These are phyloP conservation scores for Nitzschia sp. DNA, from an alignment of 108 stramenopile species.

Conservation along the genomic window DNA sequence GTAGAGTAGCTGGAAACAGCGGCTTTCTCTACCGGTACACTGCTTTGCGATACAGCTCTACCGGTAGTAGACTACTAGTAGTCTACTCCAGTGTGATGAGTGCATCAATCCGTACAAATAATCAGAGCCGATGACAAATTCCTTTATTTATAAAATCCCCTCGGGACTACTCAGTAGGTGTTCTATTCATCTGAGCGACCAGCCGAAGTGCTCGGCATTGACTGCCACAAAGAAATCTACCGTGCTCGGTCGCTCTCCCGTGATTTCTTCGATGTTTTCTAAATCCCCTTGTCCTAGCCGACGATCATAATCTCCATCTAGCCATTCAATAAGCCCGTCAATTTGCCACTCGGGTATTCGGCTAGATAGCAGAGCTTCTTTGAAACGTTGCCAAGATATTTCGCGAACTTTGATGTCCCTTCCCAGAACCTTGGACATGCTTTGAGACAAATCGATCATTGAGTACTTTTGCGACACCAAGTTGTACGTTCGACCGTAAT, in stretches of 20 bases:
- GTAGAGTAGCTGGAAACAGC: too few relatives aligned
- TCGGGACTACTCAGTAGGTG: too few relatives aligned
- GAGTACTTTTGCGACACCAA: constrained; percentile 23
- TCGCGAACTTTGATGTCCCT: constrained; percentile 13
- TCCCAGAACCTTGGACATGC: not conserved
- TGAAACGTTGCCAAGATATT: constrained; percentile 9
- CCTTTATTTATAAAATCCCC: too few relatives aligned
- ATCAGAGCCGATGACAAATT: too few relatives aligned
- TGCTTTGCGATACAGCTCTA: too few relatives aligned
- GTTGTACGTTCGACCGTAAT: constrained; percentile 19
- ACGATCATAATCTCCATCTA: not conserved
- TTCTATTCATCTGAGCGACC: too few relatives aligned
- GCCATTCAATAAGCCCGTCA: constrained; percentile 29
- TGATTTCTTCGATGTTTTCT: constrained; percentile 5
- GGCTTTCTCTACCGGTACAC: too few relatives aligned
- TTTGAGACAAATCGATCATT: constrained; percentile 24
- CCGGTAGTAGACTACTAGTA: too few relatives aligned
- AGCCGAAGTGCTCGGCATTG: constrained; percentile 11
- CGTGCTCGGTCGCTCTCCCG: constrained; percentile 2
- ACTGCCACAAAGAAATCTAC: constrained; percentile 7
- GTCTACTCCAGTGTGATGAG: too few relatives aligned
- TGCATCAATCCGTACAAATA: too few relatives aligned
- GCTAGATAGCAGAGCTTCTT: not conserved
- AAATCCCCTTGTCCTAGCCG: not conserved
- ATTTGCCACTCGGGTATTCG: constrained; percentile 27